Evolutionary conservation across 768 basidiomycete species (phyloP).

Genomic region (Pisolithus marmoratus): DNA sequence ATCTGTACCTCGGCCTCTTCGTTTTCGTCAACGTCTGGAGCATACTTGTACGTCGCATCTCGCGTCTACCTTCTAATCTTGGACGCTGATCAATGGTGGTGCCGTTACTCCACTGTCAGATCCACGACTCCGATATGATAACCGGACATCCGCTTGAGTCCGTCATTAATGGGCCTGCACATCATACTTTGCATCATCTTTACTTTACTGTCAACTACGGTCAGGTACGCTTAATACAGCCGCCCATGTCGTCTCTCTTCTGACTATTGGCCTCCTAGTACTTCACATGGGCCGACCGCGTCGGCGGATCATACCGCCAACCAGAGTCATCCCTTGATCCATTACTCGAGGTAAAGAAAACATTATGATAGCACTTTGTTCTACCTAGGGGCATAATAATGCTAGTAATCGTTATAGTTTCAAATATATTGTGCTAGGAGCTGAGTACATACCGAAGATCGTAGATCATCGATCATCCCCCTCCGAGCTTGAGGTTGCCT

Average conservation of each 20-base stretch:
- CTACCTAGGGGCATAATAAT: not conserved
- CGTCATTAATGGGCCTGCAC: conserved; percentile 95
- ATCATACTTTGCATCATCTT: conserved; percentile 94
- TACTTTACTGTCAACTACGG: conserved; percentile 98
- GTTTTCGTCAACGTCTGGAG: conserved; percentile 92
- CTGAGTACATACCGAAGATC: not conserved
- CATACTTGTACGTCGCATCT: conserved; percentile 60
- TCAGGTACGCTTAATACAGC: conserved; percentile 66
- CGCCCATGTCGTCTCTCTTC: conserved; percentile 17
- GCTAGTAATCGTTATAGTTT: not conserved
- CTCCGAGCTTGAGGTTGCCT: too few species aligned
- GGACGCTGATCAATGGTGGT: not conserved
- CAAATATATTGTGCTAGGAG: not conserved
- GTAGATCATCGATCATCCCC: too few species aligned
- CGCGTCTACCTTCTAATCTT: not conserved
- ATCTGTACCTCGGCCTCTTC: conserved; percentile 79
- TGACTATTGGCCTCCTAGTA: conserved; percentile 48
- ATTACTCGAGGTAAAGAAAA: conserved; percentile 49
- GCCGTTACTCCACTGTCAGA: conserved; percentile 40
- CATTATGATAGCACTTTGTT: conserved; percentile 1
- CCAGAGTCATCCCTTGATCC: conserved; percentile 84
- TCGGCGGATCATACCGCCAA: conserved; percentile 82
- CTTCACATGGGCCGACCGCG: conserved; percentile 91
- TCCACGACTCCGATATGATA: conserved; percentile 99
- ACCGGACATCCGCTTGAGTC: conserved; percentile 84